A percentile compares a stretch with the other conserved stretches of the same genome.
phyloP scores from a whole-genome alignment of 1,284 basidiomycete genomes.

The Neolentinus lepideus region DNA sequence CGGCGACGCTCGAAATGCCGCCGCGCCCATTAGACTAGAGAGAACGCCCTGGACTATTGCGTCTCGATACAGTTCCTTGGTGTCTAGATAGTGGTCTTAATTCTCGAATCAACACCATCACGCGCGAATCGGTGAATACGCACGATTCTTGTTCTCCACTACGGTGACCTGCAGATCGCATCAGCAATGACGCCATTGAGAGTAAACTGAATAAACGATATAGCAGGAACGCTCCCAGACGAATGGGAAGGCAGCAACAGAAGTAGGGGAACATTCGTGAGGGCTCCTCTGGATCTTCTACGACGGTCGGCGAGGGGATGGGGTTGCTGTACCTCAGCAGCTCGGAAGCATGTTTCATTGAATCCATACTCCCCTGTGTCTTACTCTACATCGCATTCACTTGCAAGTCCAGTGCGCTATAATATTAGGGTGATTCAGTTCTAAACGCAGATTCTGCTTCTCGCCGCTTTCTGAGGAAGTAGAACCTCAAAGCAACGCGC shows the following conservation, averaged over 20 bases:
- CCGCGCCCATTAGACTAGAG: neutral
- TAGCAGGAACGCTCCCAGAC: constrained; percentile 13
- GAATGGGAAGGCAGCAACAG: constrained; percentile 12
- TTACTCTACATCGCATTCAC: too few relatives aligned
- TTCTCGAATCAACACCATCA: neutral
- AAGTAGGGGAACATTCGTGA: constrained; percentile 6
- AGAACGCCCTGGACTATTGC: neutral
- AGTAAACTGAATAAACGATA: constrained; percentile 10
- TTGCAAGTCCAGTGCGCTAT: too few relatives aligned
- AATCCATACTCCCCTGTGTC: too few relatives aligned
- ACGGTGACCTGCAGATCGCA: constrained; percentile 4
- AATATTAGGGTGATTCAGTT: too few relatives aligned
- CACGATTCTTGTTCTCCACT: neutral
- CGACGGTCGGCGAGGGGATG: too few relatives aligned
- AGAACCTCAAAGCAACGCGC: too few relatives aligned
- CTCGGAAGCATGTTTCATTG: too few relatives aligned
- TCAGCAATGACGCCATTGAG: constrained; percentile 8
- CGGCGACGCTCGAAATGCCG: neutral
- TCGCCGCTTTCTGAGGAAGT: too few relatives aligned
- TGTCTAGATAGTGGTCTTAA: neutral
- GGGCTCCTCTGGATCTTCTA: too few relatives aligned
- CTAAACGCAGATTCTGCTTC: too few relatives aligned
- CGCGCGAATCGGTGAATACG: neutral
- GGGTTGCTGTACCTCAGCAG: too few relatives aligned
- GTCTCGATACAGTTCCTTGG: neutral